A percentile compares a stretch with the other conserved stretches of the same genome.
Evolutionary conservation across 345 rosid species (phyloP).

Genomic region (Hibiscus tridactylites): DNA sequence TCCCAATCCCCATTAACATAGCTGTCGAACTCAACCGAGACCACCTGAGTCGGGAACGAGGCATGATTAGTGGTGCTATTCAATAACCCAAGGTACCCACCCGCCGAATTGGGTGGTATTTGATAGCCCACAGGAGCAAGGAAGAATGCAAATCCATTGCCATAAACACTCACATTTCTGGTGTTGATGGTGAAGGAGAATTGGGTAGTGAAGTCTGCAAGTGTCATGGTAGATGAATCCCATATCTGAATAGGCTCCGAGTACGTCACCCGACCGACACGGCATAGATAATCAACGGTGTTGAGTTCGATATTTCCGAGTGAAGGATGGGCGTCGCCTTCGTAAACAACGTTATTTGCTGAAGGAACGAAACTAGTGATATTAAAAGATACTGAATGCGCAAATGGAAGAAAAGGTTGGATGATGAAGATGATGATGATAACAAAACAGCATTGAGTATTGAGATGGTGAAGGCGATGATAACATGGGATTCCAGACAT

Average conservation of each 20-base stretch:
- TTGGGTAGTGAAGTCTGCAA: conserved; percentile 26
- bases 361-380: neutral
- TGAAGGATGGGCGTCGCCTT: neutral
- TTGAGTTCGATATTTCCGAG: conserved; percentile 23
- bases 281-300: neutral
- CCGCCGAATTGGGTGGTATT: conserved; percentile 16
- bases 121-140: conserved; percentile 16
- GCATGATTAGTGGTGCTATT: conserved; percentile 9
- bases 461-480: neutral
- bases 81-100: conserved; percentile 14
- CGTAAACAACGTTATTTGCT: neutral
- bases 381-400: neutral
- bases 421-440: neutral
- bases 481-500: neutral
- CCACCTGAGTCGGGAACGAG: neutral
- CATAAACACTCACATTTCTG: neutral
- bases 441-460: neutral
- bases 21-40: conserved; percentile 15
- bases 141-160: conserved; percentile 32
- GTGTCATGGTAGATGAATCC: conserved; percentile 18
- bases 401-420: neutral
- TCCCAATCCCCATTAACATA: conserved; percentile 1
- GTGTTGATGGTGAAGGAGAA: conserved; percentile 28
- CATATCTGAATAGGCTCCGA: conserved; percentile 17
- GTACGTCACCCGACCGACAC: conserved; percentile 26